Percentiles rank a stretch among this genome's conserved stretches.
Evolutionary conservation across 2,329 filamentous ascomycete genomes (phyloP).

Genomic region (Cryoendolithus antarcticus): DNA sequence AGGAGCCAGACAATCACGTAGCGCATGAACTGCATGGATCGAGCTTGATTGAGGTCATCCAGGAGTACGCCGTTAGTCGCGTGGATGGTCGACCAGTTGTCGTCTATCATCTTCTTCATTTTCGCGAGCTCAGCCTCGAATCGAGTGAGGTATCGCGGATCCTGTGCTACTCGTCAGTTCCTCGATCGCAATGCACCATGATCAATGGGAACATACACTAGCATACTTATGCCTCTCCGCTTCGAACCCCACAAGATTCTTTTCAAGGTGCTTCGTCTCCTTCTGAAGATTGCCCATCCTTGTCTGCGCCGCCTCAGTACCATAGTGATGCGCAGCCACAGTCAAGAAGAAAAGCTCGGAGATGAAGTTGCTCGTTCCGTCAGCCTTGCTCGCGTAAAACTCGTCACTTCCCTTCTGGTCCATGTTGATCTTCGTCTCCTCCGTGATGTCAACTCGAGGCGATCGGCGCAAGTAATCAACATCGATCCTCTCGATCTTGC

Average conservation of each 20-base stretch:
- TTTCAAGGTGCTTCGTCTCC: constrained; percentile 58
- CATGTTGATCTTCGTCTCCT: constrained; percentile 94
- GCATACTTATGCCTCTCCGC: constrained; percentile 60
- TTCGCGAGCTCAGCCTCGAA: constrained; percentile 63
- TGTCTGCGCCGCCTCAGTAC: constrained; percentile 71
- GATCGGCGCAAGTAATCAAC: constrained; percentile 71
- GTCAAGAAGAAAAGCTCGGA: constrained; percentile 93
- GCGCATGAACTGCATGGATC: constrained; percentile 89
- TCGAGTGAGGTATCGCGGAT: constrained; percentile 51
- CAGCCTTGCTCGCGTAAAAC: constrained; percentile 58
- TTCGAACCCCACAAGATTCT: constrained; percentile 58
- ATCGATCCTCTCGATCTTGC: constrained; percentile 81
- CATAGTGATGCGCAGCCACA: constrained; percentile 92
- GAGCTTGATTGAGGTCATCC: constrained; percentile 74
- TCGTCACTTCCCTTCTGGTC: constrained; percentile 76
- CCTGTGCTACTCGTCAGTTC: constrained; percentile 21
- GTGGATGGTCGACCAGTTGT: constrained; percentile 63
- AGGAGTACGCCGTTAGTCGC: constrained; percentile 75
- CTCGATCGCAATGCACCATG: constrained; percentile 24
- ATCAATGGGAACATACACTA: constrained; percentile 26
- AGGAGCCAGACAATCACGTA: constrained; percentile 93
- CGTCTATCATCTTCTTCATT: constrained; percentile 63
- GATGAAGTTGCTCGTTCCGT: constrained; percentile 82
- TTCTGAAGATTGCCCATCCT: constrained; percentile 60
- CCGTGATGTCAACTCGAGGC: constrained; percentile 73